Evolutionary conservation across 495 filamentous ascomycete genomes (phyloP), one percentile per base, ranked within the genome.

Genomic region (Penicillium bovifimosum): DNA sequence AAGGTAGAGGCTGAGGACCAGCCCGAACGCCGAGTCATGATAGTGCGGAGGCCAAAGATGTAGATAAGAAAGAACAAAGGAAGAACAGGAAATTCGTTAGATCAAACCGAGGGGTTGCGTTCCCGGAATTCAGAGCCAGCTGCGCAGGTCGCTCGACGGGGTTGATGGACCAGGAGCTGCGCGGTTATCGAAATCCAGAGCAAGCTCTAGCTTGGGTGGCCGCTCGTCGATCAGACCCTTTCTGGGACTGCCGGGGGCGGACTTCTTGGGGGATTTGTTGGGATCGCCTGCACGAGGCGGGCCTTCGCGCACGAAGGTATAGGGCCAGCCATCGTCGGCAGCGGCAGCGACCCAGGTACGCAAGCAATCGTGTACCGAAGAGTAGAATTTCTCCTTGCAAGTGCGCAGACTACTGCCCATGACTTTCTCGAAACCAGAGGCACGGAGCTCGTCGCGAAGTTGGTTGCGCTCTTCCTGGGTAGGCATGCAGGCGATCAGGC

Each of bases 361-460:
- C 44, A 98, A 75, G 16, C 84, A 88, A 53, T 91, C 90, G 66
- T 98, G 93, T 9, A 98, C 88, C 17, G 86, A 79, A 1, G 85
- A 85, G 59, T 98, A 97, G 65, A 97, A 92, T 63, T 96, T 96
- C 68, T 96, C 93, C 68, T 97, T 98, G 76, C 93, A 97, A 17
- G 91, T 85, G 13, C 93, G 80, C 56, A 97, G 67, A 51, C 80
- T 90, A 16, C 76, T 80, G 6, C 91, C 95, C 80, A 96, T 86
- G 47, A 84, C 81, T 62, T 88, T 91, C 74, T 98, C 93, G 72
- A 91, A 96, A 5, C 93, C 95, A 6, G 86, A 92, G 51, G 91
- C 84, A 24, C 81, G 80, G 34, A 97, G 74, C 50, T 91, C 83
- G 27, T 75, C 72, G 16, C 93, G 86, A 17, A 98, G 78, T 1